Percentiles rank a stretch among this genome's conserved stretches.
phyloP scores from a whole-genome alignment of 73 alveolate species.

The Paramecium tetraurelia region DNA sequence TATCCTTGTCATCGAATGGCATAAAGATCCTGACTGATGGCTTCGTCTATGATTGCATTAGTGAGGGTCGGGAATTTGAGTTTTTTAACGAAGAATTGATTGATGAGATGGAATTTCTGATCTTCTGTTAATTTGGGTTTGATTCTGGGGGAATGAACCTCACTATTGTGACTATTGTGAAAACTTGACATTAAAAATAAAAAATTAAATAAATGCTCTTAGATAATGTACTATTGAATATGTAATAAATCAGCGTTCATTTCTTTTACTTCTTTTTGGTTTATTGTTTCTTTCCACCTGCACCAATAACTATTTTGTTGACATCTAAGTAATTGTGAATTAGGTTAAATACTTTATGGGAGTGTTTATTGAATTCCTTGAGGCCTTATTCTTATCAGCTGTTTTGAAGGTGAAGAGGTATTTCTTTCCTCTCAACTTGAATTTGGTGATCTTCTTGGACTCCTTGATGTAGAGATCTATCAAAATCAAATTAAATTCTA shows the following conservation, averaged over 20 bases:
- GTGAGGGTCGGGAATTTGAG: slow-evolving; percentile 19
- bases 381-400: slow-evolving; percentile 58
- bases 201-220: not conserved
- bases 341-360: slow-evolving; percentile 48
- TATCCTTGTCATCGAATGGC: slow-evolving; percentile 49
- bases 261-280: slow-evolving; percentile 44
- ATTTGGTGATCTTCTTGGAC: slow-evolving; percentile 62
- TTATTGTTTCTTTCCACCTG: slow-evolving; percentile 33
- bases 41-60: slow-evolving; percentile 41
- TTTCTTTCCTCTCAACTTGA: slow-evolving; percentile 60
- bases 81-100: slow-evolving; percentile 32
- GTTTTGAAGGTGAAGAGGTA: slow-evolving; percentile 61
- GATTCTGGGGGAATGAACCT: not conserved
- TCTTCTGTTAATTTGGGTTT: slow-evolving; percentile 15
- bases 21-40: slow-evolving; percentile 47
- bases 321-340: not conserved
- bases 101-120: not conserved
- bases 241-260: slow-evolving; percentile 9
- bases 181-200: not conserved
- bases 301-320: slow-evolving; percentile 5
- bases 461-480: slow-evolving; percentile 46
- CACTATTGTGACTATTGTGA: not conserved
- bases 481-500: not conserved
- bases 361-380: slow-evolving; percentile 49
- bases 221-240: slow-evolving; percentile 11